Percentiles rank a stretch among this genome's conserved stretches.
Evolutionary conservation across 2,329 filamentous ascomycete genomes (phyloP).

Genomic region (Trichoderma pleuroti): DNA sequence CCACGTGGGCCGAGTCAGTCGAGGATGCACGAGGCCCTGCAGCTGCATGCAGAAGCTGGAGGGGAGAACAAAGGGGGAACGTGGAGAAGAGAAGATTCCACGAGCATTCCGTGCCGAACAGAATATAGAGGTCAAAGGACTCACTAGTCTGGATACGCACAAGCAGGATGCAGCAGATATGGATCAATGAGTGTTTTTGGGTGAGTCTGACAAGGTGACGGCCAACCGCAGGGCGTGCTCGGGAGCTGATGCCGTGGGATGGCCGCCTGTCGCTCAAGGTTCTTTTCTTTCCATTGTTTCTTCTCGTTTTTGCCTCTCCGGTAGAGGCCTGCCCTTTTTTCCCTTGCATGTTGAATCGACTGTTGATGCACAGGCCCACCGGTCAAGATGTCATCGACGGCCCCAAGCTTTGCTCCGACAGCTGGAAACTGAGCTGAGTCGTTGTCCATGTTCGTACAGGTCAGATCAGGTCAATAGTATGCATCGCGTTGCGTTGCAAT

Average conservation of each 20-base stretch:
- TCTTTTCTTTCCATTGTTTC: not conserved
- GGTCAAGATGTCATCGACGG: not conserved
- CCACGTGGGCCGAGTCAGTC: slow-evolving; percentile 9
- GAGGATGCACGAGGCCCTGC: not conserved
- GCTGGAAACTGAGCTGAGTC: not conserved
- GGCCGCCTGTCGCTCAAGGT: not conserved
- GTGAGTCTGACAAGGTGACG: not conserved
- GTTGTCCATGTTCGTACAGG: not conserved
- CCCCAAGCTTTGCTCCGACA: not conserved
- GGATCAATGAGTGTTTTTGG: not conserved
- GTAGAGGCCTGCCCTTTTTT: not conserved
- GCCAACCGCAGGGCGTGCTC: not conserved
- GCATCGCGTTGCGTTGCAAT: not conserved
- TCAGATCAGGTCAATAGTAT: not conserved
- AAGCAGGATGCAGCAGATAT: not conserved
- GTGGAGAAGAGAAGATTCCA: not conserved
- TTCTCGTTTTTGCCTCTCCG: not conserved
- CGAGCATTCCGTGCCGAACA: not conserved
- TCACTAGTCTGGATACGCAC: not conserved
- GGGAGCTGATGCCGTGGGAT: not conserved
- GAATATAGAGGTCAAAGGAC: not conserved
- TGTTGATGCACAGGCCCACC: not conserved
- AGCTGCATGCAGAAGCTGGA: not conserved
- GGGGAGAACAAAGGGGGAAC: not conserved
- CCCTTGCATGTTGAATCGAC: not conserved